Percentiles rank a stretch among this genome's conserved stretches.
These are phyloP conservation scores for Thelonectria blattea DNA, from an alignment of 2,329 filamentous ascomycete genomes.

Conservation along the genomic window DNA sequence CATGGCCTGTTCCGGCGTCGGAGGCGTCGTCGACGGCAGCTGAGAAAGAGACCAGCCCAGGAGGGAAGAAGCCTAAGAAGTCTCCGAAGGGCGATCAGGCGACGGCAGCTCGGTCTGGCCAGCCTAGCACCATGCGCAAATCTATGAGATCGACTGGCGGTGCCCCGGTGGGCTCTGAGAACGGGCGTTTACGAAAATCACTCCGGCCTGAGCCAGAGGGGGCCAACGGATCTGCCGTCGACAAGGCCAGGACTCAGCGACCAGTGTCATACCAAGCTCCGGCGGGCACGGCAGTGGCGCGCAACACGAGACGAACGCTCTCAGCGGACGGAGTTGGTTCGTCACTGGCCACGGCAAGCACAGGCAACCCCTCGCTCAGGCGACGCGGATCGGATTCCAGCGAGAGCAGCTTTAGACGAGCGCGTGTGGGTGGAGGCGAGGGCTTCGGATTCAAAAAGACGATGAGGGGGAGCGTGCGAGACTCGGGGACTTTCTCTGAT, in stretches of 20 bases:
- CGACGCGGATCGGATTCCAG: constrained; percentile 69
- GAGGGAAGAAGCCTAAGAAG: constrained; percentile 48
- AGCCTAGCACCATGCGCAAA: constrained; percentile 41
- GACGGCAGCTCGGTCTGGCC: constrained; percentile 19
- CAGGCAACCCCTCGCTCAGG: constrained; percentile 47
- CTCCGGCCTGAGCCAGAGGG: constrained; percentile 33
- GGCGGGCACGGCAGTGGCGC: constrained; percentile 19
- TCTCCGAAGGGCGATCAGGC: constrained; percentile 50
- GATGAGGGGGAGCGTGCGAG: constrained; percentile 61
- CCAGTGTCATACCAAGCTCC: constrained; percentile 42
- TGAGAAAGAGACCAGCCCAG: constrained; percentile 4
- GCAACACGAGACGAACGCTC: constrained; percentile 33
- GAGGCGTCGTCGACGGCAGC: constrained; percentile 14
- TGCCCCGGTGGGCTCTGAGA: constrained; percentile 13
- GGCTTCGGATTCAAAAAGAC: constrained; percentile 72
- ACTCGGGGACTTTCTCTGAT: constrained; percentile 39
- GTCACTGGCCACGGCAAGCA: constrained; percentile 8
- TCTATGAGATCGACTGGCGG: constrained; percentile 39
- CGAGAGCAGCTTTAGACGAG: constrained; percentile 82
- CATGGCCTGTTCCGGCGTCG: constrained; percentile 34
- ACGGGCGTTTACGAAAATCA: constrained; percentile 31
- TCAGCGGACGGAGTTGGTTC: constrained; percentile 34
- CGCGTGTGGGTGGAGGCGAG: constrained; percentile 51
- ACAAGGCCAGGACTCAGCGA: constrained; percentile 23
- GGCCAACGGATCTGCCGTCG: constrained; percentile 20